Percentiles rank a stretch among this genome's conserved stretches.
Evolutionary conservation across 345 rosid species (phyloP).

Genomic region (Salix brachista): DNA sequence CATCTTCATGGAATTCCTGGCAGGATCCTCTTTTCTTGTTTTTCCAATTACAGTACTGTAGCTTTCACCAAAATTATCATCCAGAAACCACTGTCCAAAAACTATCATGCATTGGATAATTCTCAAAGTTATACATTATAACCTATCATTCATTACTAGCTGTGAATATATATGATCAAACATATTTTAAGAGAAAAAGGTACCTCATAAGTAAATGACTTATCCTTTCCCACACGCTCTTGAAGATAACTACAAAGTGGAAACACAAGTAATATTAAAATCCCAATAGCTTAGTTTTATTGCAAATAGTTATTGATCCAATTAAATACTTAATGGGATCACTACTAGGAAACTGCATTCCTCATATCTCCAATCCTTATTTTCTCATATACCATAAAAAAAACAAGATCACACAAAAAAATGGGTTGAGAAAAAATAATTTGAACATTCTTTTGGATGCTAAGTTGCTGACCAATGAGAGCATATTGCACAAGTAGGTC

Average conservation of each 20-base stretch:
- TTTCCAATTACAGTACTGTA: neutral
- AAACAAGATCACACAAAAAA: neutral
- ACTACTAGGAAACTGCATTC: constrained; percentile 2
- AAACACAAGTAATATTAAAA: constrained; percentile 15
- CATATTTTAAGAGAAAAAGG: constrained; percentile 11
- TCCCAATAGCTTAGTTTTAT: constrained; percentile 1
- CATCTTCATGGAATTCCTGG: neutral
- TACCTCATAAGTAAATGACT: constrained; percentile 90
- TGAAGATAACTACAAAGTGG: constrained; percentile 71
- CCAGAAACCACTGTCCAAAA: neutral
- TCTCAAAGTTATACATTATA: neutral
- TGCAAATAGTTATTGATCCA: neutral
- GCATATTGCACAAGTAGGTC: neutral
- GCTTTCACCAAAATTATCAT: neutral
- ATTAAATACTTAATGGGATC: constrained; percentile 2
- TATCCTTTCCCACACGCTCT: constrained; percentile 69
- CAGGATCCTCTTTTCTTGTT: neutral
- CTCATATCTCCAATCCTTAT: neutral
- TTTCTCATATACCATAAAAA: neutral
- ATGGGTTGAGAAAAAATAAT: neutral
- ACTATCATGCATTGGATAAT: neutral
- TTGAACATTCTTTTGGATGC: neutral
- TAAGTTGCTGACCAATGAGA: neutral
- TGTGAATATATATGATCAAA: neutral
- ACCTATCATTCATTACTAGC: neutral